Base-by-base conservation (phyloP, 2,329 filamentous ascomycete species). In the Hymenoscyphus infarciens region DNA sequence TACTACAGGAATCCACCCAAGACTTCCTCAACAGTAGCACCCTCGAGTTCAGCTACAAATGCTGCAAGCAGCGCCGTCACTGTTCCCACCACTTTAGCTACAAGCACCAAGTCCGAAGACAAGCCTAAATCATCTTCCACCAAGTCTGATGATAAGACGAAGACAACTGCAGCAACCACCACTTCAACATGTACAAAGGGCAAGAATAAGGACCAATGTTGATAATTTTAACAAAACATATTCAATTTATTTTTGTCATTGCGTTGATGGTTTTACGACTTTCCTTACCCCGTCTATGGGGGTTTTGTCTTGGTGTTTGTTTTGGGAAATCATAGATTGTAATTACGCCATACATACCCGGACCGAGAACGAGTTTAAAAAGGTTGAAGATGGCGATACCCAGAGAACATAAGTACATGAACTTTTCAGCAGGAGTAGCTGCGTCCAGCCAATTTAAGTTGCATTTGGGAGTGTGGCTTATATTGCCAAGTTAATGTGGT, bases 1-100 rank as follows among this genome's bases (percentile, higher is more conserved):
- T 68, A 68, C 45, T 64, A 67, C 35, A 57, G 55, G 49, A 59
- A 61, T n/a, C 53, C 57, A 10, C 63, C 58, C 2, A 63, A 27
- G 15, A n/a, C 45, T 11, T 3, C 45, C 13, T 22, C 45, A 13
- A 52, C 42, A 19, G 13, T 8, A 3, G 33, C 33, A 35, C 13
- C 33, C 10, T 15, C 33, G 13, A 15, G 11, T 38, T 38, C 35
- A 2, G 35, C 35, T 15, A 38, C 3, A 38, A 38, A 5, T 11
- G 16, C 35, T 5, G 35, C 35, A 16, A 38, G 13, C 11, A 38
- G 35, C 16, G 4, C 35, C 13, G 35, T 38, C 35, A 38, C 35
- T 38, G 13, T 15, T 38, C 13, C 35, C 35, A 38, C 35, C 35
- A 38, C 35, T 38, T 38, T 38, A 11, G 35, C 35, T 38, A 38